A percentile compares a stretch with the other conserved stretches of the same genome.
Evolutionary conservation across 257 asterid species (phyloP).

Genomic region (Voacanga thouarsii): DNA sequence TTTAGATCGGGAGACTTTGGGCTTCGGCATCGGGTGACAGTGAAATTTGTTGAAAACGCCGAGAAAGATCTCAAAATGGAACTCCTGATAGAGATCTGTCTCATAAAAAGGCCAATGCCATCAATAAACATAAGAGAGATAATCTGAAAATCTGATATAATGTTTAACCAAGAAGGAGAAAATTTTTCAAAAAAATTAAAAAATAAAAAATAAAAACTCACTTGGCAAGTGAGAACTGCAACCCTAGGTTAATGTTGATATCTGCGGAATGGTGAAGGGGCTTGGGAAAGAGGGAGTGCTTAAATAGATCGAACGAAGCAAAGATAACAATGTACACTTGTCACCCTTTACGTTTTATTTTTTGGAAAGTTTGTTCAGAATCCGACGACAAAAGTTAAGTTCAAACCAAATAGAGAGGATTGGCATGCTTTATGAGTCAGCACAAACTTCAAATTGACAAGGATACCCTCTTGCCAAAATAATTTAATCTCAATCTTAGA

Average conservation of each 20-base stretch:
- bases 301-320: not conserved
- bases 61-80: conserved; percentile 3
- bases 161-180: not conserved
- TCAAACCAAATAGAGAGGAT: not conserved
- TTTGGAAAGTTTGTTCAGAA: not conserved
- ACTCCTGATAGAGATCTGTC: conserved; percentile 12
- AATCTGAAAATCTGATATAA: conserved; percentile 2
- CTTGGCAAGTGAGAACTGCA: not conserved
- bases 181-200: not conserved
- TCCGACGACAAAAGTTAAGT: not conserved
- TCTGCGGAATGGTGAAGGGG: conserved; percentile 2
- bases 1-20: not conserved
- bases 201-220: not conserved
- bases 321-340: not conserved
- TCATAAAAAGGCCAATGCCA: conserved; percentile 1
- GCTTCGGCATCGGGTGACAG: conserved; percentile 5
- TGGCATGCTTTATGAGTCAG: not conserved
- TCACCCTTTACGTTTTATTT: not conserved
- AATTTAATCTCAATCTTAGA: not conserved
- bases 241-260: not conserved
- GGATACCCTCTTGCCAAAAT: not conserved
- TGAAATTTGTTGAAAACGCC: not conserved
- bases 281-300: conserved; percentile 4
- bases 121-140: not conserved
- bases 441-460: not conserved